Base-by-base conservation (phyloP, 1,139 yeast species). In the Geotrichum europaeum region DNA sequence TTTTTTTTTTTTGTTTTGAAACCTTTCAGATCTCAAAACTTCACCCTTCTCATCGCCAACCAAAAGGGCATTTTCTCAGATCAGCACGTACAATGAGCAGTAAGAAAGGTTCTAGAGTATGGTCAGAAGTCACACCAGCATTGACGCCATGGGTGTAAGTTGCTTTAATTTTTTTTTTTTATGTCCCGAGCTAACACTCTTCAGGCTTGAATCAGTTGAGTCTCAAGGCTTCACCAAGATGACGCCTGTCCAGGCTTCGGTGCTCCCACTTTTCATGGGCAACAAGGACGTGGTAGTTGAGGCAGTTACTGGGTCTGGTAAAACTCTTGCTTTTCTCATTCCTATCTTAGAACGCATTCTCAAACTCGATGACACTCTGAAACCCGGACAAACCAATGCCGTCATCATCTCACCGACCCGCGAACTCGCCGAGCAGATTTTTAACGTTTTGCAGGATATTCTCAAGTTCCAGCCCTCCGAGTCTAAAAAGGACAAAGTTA, bases 181-280 rank as follows among this genome's bases (percentile, higher is more conserved):
- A 7, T 28, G 13, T 30, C 15, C 2, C 4, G 12, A 24, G 25
- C 53, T 55, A 49, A 54, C 56, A 28, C 10, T 2, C 54, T 51
- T n/a, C 57, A 69, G 68, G 20, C 60, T 68, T 36, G 87, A 85
- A 2, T 96, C 96, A 1, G 79, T 92, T 34, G 75, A 76, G 22
- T 83, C 92, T 1, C 74, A 87, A 66, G 97, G 96, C 1, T 92
- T 83, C 70, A 81, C 83, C 2, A 76, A 83, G 18, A 91, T 94
- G 97, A 94, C 99, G 0, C 97, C 99, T 0, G 99, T 94, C 0
- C 99, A 94, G 72, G 99, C 99, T 0, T 84, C 98, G 0, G 87
- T 96, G 0, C 88, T 94, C 57, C 99, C 99, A 0, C 77, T 92
- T 59, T 83, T 95, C 67, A 75, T 87, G 54, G 86, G 86, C n/a